Evolutionary conservation across 192 early-diverging fungal species (phyloP), one percentile per base, ranked within the genome.

Genomic region (Coemansia sp.): DNA sequence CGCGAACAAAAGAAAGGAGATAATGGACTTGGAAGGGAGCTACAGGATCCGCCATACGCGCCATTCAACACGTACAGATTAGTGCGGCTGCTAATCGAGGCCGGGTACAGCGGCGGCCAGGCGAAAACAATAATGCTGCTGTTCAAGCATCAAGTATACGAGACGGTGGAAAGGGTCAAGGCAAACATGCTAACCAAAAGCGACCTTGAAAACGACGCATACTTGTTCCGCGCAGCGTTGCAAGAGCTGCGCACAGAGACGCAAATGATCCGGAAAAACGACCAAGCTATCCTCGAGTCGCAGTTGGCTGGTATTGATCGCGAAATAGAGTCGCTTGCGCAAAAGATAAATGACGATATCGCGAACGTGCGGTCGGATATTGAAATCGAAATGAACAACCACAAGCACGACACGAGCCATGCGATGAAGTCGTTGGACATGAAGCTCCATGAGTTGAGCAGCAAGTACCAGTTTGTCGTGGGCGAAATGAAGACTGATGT

Each of bases 381-480:
- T 48, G 84, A 89, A 23, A 89, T 98, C 63, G 95, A 98, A 69
- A 77, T 98, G 75, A 98, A 94, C 76, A 92, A 91, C 69, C 90
- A 92, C 68, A 93, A 92, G 69, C 87, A 92, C 48, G 95, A 98
- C 43, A 87, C 87, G 9, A 82, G 88, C 23, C 92, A 92, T 58
- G 86, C 91, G 24, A 89, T 92, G 73, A 94, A 93, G 66, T 83
- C 80, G 34, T 87, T 91, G 68, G 91, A 92, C 62, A 87, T 91
- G 81, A 69, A 84, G 66, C 88, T 92, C n/a, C 92, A 95, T 59
- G 90, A 91, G 57, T 85, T 95, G 65, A 90, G 92, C 53, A 94
- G 93, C 69, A 92, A 92, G 70, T 91, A 93, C 63, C 91, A 91
- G 67, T 85, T 95, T n/a, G 73, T 85, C 15, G 68, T 94, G 33